These are phyloP conservation scores for Venturia asperata DNA, from an alignment of 2,329 filamentous ascomycete genomes.

Conservation along the genomic window DNA sequence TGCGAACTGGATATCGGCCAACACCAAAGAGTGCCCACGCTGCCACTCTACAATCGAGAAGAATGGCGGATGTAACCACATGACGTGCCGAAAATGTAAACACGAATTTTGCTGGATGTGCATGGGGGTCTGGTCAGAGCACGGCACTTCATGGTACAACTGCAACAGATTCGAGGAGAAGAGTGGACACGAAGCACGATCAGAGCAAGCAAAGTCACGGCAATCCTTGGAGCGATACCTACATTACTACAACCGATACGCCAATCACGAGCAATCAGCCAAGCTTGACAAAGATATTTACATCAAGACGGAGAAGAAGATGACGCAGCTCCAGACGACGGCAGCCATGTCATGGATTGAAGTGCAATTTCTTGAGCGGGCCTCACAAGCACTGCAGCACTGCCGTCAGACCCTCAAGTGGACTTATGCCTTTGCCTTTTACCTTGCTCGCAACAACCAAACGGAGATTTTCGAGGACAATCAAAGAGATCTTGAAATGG, in stretches of 20 bases:
- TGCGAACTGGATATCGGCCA: slow-evolving; percentile 98
- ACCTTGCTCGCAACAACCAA: slow-evolving; percentile 89
- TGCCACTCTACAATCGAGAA: slow-evolving; percentile 98
- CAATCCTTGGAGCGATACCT: slow-evolving; percentile 92
- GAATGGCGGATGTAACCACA: slow-evolving; percentile 96
- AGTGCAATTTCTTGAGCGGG: slow-evolving; percentile 91
- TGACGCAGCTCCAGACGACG: slow-evolving; percentile 88
- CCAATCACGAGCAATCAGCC: slow-evolving; percentile 96
- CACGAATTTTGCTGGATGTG: slow-evolving; percentile 99
- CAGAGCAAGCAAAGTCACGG: slow-evolving; percentile 84
- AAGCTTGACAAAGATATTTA: slow-evolving; percentile 95
- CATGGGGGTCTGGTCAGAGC: slow-evolving; percentile 97
- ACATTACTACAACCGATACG: slow-evolving; percentile 98
- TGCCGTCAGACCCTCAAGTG: slow-evolving; percentile 98
- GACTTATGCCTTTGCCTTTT: slow-evolving; percentile 98
- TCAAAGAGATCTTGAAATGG: slow-evolving; percentile 95
- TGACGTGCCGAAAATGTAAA: slow-evolving; percentile 94
- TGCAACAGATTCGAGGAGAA: slow-evolving; percentile 97
- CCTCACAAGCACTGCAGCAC: slow-evolving; percentile 86
- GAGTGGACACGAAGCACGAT: slow-evolving; percentile 80
- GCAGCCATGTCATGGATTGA: slow-evolving; percentile 99
- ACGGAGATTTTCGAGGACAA: slow-evolving; percentile 99
- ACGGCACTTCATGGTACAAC: slow-evolving; percentile 99
- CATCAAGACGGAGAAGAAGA: slow-evolving; percentile 96
- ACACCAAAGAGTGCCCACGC: slow-evolving; percentile 96